Base-by-base conservation (phyloP, 2,329 filamentous ascomycete genomes). In the Aaosphaeria arxii region DNA sequence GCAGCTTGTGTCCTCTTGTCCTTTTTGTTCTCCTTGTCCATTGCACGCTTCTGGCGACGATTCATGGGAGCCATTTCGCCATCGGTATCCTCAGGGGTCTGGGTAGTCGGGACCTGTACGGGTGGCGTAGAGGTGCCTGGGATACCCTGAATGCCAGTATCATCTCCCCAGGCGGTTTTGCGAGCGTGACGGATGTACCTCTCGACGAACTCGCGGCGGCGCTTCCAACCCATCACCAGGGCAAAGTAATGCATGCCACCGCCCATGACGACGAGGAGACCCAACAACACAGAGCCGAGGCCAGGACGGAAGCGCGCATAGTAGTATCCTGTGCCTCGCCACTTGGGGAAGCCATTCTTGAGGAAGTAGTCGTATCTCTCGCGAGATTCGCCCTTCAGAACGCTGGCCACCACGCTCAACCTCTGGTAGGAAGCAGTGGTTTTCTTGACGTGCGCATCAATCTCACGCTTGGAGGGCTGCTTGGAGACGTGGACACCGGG, bases 321-420 rank as follows among this genome's bases (percentile, higher is more conserved):
- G 80, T 97, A 99, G 81, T 99, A 99, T 53, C 94, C 92, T 40
- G 92, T 96, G 49, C 94, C 94, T 76, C 92, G 91, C 94, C 94
- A 99, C 47, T 83, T 84, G 31, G 94, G 94, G 76, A 99, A 99
- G 52, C 94, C 94, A 72, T 97, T 91, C 69, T 77, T 75, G 51
- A 97, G 74, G 76, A 97, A 99, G 71, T 96, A 87, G 70, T 99
- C 92, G 73, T 99, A 99, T 54, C 94, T 87, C 59, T 89, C 88
- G 54, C 94, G 83, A 46, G 82, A 82, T 3, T 87, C 77, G 1
- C 92, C 90, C 59, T 88, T 85, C 45, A 99, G 85, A 64, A 99
- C 88, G 64, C 90, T 88, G 59, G 86, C 85, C 46, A 97, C 88
- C 62, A 96, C 82, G 53, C 87, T 87, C 38, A 99, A 81, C 38